Evolutionary conservation across 441 rosid genomes (phyloP).

Genomic region (Syzygium malaccense): DNA sequence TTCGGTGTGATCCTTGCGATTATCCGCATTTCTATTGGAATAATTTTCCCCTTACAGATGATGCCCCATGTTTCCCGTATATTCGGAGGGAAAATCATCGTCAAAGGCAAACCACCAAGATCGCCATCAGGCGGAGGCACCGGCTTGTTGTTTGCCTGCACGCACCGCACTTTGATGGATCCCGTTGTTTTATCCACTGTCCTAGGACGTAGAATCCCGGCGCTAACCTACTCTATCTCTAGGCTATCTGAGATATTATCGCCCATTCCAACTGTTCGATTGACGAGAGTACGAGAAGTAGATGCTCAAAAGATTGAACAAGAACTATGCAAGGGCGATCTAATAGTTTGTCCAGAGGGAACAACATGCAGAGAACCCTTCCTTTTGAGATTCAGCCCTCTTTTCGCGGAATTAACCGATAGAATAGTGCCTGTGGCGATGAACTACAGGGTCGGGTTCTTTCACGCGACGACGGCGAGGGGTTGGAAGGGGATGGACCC

Average conservation of each 20-base stretch:
- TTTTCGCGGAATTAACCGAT: conserved; percentile 81
- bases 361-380: conserved; percentile 97
- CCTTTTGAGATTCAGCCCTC: conserved; percentile 70
- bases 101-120: conserved; percentile 75
- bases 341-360: conserved; percentile 85
- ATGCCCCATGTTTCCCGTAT: conserved; percentile 51
- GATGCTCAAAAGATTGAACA: conserved; percentile 62
- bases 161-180: conserved; percentile 91
- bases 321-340: conserved; percentile 52
- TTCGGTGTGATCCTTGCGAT: conserved; percentile 57
- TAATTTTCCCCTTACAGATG: conserved; percentile 56
- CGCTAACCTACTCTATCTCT: conserved; percentile 84
- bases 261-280: conserved; percentile 73
- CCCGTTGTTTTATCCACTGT: conserved; percentile 75
- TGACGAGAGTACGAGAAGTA: conserved; percentile 63
- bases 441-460: conserved; percentile 79
- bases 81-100: conserved; percentile 54
- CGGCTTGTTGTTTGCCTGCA: conserved; percentile 82
- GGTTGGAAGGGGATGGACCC: conserved; percentile 93
- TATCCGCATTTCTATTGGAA: conserved; percentile 38
- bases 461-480: conserved; percentile 89
- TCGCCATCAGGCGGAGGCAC: conserved; percentile 21
- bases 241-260: conserved; percentile 73
- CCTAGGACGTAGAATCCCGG: conserved; percentile 62
- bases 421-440: conserved; percentile 84